Evolutionary conservation across 1,139 yeast genomes (phyloP).

Genomic region (Entelexis sorbosivorans): DNA sequence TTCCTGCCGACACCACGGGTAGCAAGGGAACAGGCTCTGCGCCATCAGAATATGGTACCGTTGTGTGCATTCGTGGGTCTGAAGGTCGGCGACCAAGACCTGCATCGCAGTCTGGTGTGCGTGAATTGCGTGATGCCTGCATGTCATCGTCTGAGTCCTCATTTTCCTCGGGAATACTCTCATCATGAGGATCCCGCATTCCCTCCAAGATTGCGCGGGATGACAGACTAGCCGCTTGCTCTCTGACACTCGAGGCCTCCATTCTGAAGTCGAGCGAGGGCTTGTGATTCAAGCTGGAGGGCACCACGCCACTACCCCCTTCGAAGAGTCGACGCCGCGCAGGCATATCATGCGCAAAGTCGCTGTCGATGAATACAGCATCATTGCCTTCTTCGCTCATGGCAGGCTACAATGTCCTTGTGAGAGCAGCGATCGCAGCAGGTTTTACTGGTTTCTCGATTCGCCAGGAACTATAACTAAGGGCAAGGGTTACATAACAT

Average conservation of each 20-base stretch:
- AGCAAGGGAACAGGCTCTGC: neutral
- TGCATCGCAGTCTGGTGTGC: neutral
- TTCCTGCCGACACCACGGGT: neutral
- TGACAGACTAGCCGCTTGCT: conserved; percentile 54
- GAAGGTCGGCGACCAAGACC: neutral
- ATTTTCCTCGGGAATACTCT: neutral
- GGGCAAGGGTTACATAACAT: neutral
- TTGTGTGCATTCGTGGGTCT: neutral
- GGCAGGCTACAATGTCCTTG: neutral
- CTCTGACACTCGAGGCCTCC: conserved; percentile 38
- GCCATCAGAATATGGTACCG: neutral
- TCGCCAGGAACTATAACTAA: neutral
- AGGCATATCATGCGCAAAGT: conserved; percentile 9
- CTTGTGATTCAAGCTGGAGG: conserved; percentile 9
- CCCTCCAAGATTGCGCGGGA: conserved; percentile 44
- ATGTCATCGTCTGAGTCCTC: neutral
- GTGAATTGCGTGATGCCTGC: neutral
- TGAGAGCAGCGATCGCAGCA: neutral
- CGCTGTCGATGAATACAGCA: neutral
- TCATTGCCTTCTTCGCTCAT: conserved; percentile 2
- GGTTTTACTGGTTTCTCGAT: neutral
- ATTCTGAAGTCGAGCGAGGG: conserved; percentile 10
- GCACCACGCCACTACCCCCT: conserved; percentile 15
- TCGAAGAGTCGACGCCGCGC: conserved; percentile 20
- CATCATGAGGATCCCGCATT: conserved; percentile 13